Evolutionary conservation across 2,329 filamentous ascomycete genomes (phyloP).

Genomic region (Cryphonectria nitschkei): DNA sequence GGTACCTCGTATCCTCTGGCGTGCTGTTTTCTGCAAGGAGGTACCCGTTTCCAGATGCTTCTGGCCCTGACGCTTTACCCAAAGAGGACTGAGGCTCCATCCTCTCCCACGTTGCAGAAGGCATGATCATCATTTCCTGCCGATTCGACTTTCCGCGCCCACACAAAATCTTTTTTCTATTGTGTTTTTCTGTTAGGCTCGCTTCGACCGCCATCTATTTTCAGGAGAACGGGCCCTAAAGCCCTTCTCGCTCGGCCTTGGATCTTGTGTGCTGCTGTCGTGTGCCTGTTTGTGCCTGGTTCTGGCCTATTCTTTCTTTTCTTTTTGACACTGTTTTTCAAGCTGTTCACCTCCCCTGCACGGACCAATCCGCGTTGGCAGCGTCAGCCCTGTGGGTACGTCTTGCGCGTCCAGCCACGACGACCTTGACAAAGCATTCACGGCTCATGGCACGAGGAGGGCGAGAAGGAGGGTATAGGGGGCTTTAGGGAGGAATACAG

Average conservation of each 20-base stretch:
- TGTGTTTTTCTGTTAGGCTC: neutral
- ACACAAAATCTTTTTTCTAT: neutral
- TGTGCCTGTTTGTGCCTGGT: neutral
- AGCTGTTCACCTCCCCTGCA: neutral
- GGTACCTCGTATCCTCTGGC: constrained; percentile 10
- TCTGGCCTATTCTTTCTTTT: neutral
- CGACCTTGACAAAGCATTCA: neutral
- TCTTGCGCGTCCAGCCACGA: constrained; percentile 9
- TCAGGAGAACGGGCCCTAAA: neutral
- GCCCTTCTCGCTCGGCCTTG: neutral
- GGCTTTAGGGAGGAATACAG: neutral
- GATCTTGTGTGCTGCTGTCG: neutral
- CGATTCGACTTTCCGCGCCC: neutral
- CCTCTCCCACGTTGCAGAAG: neutral
- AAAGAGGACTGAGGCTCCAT: constrained; percentile 5
- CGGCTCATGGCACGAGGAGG: neutral
- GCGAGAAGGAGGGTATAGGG: neutral
- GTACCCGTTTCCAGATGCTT: constrained; percentile 1
- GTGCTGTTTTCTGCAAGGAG: neutral
- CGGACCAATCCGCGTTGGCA: neutral
- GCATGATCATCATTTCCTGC: constrained; percentile 10
- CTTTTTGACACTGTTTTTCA: neutral
- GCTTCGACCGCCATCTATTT: neutral
- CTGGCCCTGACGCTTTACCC: constrained; percentile 27
- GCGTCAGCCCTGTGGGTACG: constrained; percentile 5